phyloP scores from a whole-genome alignment of 345 rosid genomes.

The Punica granatum region DNA sequence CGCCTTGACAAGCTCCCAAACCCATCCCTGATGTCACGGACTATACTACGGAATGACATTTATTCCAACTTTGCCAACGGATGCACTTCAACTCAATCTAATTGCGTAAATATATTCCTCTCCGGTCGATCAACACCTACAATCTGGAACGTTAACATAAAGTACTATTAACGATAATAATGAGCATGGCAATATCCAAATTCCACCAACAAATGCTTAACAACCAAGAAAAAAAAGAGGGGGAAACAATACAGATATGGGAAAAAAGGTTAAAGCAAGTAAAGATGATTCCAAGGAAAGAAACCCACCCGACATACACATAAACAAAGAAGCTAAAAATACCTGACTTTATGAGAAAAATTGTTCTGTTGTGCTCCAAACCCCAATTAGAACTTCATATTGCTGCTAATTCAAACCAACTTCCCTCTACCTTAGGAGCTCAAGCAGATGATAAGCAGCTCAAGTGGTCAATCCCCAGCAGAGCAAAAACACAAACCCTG shows the following conservation, averaged over 20 bases:
- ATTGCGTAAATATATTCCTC: constrained; percentile 10
- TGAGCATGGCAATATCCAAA: neutral
- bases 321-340: constrained; percentile 1
- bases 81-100: constrained; percentile 4
- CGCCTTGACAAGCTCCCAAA: constrained; percentile 86
- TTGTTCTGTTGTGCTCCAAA: neutral
- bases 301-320: neutral
- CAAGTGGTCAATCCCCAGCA: neutral
- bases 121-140: neutral
- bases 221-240: neutral
- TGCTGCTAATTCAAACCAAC: constrained; percentile 1
- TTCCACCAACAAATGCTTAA: constrained; percentile 3
- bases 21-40: constrained; percentile 87
- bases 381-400: neutral
- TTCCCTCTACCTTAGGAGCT: neutral
- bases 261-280: neutral
- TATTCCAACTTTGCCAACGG: constrained; percentile 10
- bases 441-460: neutral
- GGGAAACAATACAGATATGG: neutral
- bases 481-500: neutral
- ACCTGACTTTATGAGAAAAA: neutral
- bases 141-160: neutral
- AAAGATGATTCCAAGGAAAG: constrained; percentile 4
- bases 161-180: neutral
- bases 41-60: constrained; percentile 92